Conservation (phyloP, 805 yeast genomes). For the Novakomyces olei region DNA sequence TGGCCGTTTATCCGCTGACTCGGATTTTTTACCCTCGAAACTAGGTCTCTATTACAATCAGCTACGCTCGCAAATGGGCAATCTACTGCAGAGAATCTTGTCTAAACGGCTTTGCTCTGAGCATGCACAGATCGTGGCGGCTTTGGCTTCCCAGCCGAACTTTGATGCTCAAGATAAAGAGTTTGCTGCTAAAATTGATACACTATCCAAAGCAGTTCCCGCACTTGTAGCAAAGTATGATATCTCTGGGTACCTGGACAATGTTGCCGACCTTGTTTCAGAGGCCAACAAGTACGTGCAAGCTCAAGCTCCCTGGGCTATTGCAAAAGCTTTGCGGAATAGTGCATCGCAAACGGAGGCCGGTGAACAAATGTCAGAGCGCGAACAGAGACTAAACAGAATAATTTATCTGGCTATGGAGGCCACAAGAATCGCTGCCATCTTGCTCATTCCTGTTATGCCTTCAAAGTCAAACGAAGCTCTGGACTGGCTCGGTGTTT, state of each 20-base stretch:
- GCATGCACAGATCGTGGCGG: constrained; percentile 13
- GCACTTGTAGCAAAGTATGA: constrained; percentile 9
- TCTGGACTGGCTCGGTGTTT: constrained; percentile 20
- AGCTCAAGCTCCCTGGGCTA: neutral
- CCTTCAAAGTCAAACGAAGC: constrained; percentile 39
- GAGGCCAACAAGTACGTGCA: neutral
- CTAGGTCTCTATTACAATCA: constrained; percentile 18
- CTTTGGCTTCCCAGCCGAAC: neutral
- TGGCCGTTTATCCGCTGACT: constrained; percentile 53
- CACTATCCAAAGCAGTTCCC: constrained; percentile 21
- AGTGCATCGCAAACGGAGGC: no score
- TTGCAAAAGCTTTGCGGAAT: neutral
- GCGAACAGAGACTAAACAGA: constrained; percentile 22
- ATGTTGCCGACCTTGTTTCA: neutral
- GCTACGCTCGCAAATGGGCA: constrained; percentile 58
- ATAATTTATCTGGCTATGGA: neutral
- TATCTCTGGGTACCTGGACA: neutral
- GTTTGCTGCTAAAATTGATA: constrained; percentile 18
- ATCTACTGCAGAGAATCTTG: constrained; percentile 57
- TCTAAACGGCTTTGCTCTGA: constrained; percentile 41
- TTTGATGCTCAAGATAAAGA: constrained; percentile 5
- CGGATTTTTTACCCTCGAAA: constrained; percentile 55
- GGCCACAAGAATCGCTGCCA: constrained; percentile 46
- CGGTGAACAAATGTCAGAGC: constrained; percentile 11
- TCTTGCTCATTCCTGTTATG: constrained; percentile 48